phyloP scores from a whole-genome alignment of 345 rosid genomes.

The Pistacia vera region DNA sequence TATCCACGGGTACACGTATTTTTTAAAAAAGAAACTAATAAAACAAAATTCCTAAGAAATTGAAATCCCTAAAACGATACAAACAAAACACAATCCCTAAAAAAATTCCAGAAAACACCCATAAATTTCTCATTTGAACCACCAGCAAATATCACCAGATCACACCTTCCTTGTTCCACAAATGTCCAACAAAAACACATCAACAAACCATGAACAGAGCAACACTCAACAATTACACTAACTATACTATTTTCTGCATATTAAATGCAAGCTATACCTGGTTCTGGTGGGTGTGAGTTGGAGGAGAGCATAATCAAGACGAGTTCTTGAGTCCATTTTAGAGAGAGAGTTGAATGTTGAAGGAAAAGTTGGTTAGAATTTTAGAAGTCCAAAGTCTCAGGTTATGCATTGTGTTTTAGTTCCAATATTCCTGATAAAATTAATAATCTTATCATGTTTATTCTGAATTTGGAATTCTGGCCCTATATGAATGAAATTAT shows the following conservation, averaged over 20 bases:
- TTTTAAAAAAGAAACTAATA: too few species aligned
- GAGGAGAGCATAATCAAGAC: slow-evolving; percentile 82
- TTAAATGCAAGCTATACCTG: slow-evolving; percentile 48
- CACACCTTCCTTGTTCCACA: slow-evolving; percentile 59
- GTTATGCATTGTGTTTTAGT: neutral
- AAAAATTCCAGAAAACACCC: too few species aligned
- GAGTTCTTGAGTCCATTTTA: slow-evolving; percentile 76
- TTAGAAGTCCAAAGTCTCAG: slow-evolving; percentile 7
- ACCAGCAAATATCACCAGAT: slow-evolving; percentile 78
- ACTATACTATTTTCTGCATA: neutral
- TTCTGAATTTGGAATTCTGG: too few species aligned
- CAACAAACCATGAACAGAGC: slow-evolving; percentile 1
- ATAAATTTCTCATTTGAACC: slow-evolving; percentile 69
- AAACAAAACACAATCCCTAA: too few species aligned
- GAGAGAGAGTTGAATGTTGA: slow-evolving; percentile 15
- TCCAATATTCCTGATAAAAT: neutral
- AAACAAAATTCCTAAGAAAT: too few species aligned
- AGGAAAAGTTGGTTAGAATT: neutral
- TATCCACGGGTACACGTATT: too few species aligned
- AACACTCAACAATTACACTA: neutral
- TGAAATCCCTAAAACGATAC: too few species aligned
- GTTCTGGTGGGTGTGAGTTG: slow-evolving; percentile 98
- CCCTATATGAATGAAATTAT: too few species aligned
- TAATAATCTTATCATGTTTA: too few species aligned
- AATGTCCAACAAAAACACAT: neutral